Evolutionary conservation across 1,284 basidiomycete genomes (phyloP).

Genomic region (Apiotrichum laibachii): DNA sequence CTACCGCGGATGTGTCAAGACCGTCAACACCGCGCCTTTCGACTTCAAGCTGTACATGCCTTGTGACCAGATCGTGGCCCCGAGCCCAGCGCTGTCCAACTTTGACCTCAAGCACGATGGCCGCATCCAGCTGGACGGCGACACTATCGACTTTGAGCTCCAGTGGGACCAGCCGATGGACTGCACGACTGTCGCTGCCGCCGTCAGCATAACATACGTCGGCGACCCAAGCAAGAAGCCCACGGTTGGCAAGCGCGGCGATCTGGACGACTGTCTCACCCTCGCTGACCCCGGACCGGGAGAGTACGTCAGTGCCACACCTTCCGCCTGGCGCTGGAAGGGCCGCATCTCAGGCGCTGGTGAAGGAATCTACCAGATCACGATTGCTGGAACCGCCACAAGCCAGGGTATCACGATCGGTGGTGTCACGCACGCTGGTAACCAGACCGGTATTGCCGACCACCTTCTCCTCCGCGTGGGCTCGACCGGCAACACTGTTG

Average conservation of each 20-base stretch:
- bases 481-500: slow-evolving; percentile 66
- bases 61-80: slow-evolving; percentile 61
- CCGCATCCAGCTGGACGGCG: slow-evolving; percentile 60
- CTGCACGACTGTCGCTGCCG: slow-evolving; percentile 63
- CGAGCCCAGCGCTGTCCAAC: slow-evolving; percentile 68
- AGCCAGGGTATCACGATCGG: not conserved
- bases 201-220: slow-evolving; percentile 64
- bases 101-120: slow-evolving; percentile 82
- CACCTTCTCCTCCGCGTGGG: slow-evolving; percentile 78
- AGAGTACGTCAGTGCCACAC: slow-evolving; percentile 54
- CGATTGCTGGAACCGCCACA: slow-evolving; percentile 53
- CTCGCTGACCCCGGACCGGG: slow-evolving; percentile 54
- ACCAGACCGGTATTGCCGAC: slow-evolving; percentile 56
- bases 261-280: slow-evolving; percentile 17
- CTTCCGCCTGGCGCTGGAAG: slow-evolving; percentile 67
- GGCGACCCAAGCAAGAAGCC: slow-evolving; percentile 58
- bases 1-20: slow-evolving; percentile 68
- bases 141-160: slow-evolving; percentile 64
- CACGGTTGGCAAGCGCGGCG: not conserved
- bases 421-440: slow-evolving; percentile 22
- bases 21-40: slow-evolving; percentile 66
- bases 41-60: slow-evolving; percentile 81
- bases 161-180: slow-evolving; percentile 76
- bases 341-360: slow-evolving; percentile 63
- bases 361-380: slow-evolving; percentile 22